A percentile compares a stretch with the other conserved stretches of the same genome.
These are phyloP conservation scores for Alternaria burnsii DNA, from an alignment of 2,329 filamentous ascomycete species.

Conservation along the genomic window DNA sequence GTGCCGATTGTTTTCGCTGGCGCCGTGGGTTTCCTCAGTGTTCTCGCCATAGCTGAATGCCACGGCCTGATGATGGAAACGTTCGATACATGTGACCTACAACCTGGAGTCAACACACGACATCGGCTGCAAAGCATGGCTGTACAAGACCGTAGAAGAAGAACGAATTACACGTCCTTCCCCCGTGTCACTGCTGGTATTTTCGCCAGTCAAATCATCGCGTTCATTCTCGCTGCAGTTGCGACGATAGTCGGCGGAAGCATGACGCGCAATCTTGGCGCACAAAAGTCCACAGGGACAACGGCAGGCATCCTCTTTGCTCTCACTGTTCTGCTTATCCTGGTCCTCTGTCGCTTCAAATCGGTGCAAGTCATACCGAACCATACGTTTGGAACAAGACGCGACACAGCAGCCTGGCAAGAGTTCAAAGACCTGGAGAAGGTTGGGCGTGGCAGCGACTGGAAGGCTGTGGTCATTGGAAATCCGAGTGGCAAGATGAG, in stretches of 20 bases:
- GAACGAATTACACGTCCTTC: conserved; percentile 79
- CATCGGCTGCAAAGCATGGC: conserved; percentile 58
- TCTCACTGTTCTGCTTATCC: conserved; percentile 69
- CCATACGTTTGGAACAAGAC: conserved; percentile 56
- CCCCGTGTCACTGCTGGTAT: conserved; percentile 77
- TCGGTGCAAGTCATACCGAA: conserved; percentile 74
- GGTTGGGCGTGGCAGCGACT: conserved; percentile 60
- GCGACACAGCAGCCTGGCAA: conserved; percentile 43
- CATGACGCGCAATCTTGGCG: conserved; percentile 70
- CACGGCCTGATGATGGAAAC: conserved; percentile 81
- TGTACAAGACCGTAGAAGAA: conserved; percentile 54
- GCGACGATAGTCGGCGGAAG: conserved; percentile 74
- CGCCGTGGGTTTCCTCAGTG: conserved; percentile 73
- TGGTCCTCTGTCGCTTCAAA: conserved; percentile 70
- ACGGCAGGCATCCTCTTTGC: conserved; percentile 72
- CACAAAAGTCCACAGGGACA: conserved; percentile 72
- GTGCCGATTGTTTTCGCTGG: conserved; percentile 72
- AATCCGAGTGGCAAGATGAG: conserved; percentile 74
- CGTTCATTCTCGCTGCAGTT: conserved; percentile 73
- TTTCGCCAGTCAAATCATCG: conserved; percentile 73
- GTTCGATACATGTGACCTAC: conserved; percentile 81
- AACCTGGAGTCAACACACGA: conserved; percentile 70
- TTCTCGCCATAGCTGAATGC: conserved; percentile 78
- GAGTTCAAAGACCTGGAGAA: conserved; percentile 52
- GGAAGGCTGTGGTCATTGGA: conserved; percentile 75